Evolutionary conservation across 441 rosid species (phyloP).

Genomic region (Croton setiger): DNA sequence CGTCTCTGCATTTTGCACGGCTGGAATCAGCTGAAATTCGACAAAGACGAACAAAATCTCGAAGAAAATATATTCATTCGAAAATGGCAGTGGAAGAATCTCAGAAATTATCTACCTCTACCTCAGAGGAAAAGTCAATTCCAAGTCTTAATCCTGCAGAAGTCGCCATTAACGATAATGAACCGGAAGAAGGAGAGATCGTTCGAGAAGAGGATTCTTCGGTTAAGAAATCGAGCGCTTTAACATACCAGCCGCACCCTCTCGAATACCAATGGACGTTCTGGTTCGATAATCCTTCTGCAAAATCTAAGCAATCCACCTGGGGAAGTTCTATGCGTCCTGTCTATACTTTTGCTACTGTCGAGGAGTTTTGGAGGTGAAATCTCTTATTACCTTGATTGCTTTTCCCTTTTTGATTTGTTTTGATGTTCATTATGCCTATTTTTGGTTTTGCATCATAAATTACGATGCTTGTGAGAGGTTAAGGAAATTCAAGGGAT

Average conservation of each 20-base stretch:
- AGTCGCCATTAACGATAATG: slow-evolving; percentile 34
- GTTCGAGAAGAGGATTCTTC: slow-evolving; percentile 21
- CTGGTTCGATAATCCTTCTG: slow-evolving; percentile 76
- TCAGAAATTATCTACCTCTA: slow-evolving; percentile 22
- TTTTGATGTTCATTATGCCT: neutral
- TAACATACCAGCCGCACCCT: slow-evolving; percentile 45
- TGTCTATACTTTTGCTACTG: slow-evolving; percentile 60
- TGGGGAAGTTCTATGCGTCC: slow-evolving; percentile 84
- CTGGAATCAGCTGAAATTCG: neutral
- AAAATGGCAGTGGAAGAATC: slow-evolving; percentile 66
- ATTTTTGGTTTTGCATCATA: neutral
- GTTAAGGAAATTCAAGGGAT: neutral
- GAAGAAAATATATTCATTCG: neutral
- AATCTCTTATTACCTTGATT: neutral
- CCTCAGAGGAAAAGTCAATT: slow-evolving; percentile 28
- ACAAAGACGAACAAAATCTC: neutral
- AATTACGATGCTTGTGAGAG: neutral
- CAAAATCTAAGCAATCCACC: slow-evolving; percentile 47
- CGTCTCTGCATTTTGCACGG: no score
- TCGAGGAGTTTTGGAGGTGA: slow-evolving; percentile 87
- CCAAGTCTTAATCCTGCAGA: slow-evolving; percentile 26
- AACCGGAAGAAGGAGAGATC: slow-evolving; percentile 73
- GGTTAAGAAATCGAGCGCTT: slow-evolving; percentile 26
- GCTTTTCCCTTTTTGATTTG: neutral
- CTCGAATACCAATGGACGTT: slow-evolving; percentile 83